These are phyloP conservation scores for Oryza longistaminata DNA, from an alignment of 176 grass and related monocot genomes.

Conservation along the genomic window DNA sequence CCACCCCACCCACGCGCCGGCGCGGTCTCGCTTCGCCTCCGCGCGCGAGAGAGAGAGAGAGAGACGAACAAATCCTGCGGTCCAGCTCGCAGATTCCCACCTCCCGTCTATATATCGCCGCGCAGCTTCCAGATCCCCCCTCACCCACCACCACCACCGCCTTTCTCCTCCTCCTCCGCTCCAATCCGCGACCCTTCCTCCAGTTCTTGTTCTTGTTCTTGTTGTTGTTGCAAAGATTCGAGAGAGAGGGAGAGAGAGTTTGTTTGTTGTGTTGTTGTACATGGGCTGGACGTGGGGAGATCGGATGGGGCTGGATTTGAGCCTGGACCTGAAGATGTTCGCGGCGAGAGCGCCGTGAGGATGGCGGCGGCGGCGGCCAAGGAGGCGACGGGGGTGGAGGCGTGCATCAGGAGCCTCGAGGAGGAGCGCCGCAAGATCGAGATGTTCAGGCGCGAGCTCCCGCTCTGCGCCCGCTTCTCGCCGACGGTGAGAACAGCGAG, in stretches of 20 bases:
- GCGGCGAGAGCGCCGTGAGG: conserved; percentile 43
- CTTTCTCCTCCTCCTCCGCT: neutral
- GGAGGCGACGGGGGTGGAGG: conserved; percentile 46
- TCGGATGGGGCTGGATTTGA: conserved; percentile 56
- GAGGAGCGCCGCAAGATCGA: conserved; percentile 80
- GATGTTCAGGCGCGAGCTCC: conserved; percentile 84
- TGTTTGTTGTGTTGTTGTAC: neutral
- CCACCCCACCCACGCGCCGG: conserved; percentile 46
- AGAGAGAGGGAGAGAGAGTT: neutral
- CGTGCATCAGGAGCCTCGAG: conserved; percentile 61
- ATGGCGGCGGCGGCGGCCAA: conserved; percentile 39
- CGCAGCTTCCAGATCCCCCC: conserved; percentile 41
- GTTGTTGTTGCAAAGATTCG: conserved; percentile 16
- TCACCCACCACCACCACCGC: conserved; percentile 13
- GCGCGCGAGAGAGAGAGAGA: neutral
- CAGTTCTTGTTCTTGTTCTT: neutral
- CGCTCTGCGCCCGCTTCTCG: conserved; percentile 68
- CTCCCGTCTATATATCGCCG: conserved; percentile 49
- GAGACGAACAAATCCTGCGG: conserved; percentile 45
- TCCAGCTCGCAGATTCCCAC: conserved; percentile 53
- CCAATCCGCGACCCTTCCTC: neutral
- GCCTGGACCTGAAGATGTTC: conserved; percentile 62
- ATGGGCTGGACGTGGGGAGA: conserved; percentile 63
- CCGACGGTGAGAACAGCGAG: conserved; percentile 45
- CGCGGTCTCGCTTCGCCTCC: neutral